Base-by-base conservation (phyloP, 768 basidiomycete species). In the Amanita fuliginea region DNA sequence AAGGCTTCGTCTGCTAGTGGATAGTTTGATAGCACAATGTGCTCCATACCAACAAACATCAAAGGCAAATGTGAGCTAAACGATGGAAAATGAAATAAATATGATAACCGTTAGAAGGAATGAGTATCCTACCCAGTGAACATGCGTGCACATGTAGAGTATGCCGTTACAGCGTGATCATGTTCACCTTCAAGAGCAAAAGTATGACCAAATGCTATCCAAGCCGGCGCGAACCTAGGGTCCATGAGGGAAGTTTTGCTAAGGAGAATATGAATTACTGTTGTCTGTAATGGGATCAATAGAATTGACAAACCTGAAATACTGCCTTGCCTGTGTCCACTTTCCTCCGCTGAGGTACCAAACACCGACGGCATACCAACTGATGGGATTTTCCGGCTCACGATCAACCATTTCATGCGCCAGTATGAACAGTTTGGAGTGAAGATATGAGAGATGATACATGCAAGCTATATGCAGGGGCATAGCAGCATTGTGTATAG, bases 211-310 rank as follows among this genome's bases (percentile, higher is more conserved):
- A 98, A 99, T 2, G 93, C 90, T 45, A 97, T 80, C 96, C 96
- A 99, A 0, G 95, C 91, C 8, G 96, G 93, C 0, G 82, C 91
- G 63, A 96, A 96, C 3, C 95, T 78, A 16, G 94, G 89, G 61
- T 99, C 95, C 83, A 98, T 92, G 11, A 99, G 67, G 3, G 90
- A 92, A 0, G 94, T 90, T 76, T 99, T 99, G 59, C 94, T 95
- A 52, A 14, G 8, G 36, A 26, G 26, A 13, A 46, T 24, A 61
- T 43, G 57, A 44, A 6, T 42, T 28, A 22, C 19, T 41, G 42
- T 16, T 41, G 42, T 16, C 21, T 32, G 47, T 34, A 21, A 49
- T 18, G 37, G 47, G 13, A 39, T 3, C 48, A 48, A 18, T 33
- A 39, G 18, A 4, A 18, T 36, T 34, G 24, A 47, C 46, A 33